phyloP scores from a whole-genome alignment of 2,329 filamentous ascomycete genomes.

The Colletotrichum sojae region DNA sequence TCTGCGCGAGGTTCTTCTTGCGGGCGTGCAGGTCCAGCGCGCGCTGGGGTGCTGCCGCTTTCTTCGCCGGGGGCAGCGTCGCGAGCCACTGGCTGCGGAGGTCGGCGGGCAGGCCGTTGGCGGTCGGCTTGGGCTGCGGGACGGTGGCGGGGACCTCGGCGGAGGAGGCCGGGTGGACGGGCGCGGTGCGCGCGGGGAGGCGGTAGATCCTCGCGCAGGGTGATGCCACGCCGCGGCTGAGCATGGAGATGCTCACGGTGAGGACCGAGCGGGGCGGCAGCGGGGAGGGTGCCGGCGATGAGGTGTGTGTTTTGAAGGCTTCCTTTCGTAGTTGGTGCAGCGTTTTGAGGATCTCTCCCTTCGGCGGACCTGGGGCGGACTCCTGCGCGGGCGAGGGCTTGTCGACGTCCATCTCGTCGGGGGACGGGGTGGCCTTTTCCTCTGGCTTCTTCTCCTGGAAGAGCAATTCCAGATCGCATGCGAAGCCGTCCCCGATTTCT shows the following conservation, averaged over 20 bases:
- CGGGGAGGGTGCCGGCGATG: slow-evolving; percentile 41
- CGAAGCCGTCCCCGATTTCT: slow-evolving; percentile 85
- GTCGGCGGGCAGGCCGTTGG: slow-evolving; percentile 77
- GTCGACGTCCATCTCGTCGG: slow-evolving; percentile 40
- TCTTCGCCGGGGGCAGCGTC: slow-evolving; percentile 55
- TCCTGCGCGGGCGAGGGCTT: slow-evolving; percentile 36
- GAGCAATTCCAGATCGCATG: slow-evolving; percentile 86
- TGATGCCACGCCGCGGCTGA: slow-evolving; percentile 78
- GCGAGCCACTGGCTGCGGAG: slow-evolving; percentile 82
- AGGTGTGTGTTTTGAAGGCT: slow-evolving; percentile 51
- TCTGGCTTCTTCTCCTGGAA: slow-evolving; percentile 55
- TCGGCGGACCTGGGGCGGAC: slow-evolving; percentile 37
- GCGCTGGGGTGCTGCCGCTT: slow-evolving; percentile 44
- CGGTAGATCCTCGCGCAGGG: slow-evolving; percentile 88
- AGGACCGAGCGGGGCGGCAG: slow-evolving; percentile 60
- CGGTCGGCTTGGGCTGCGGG: slow-evolving; percentile 62
- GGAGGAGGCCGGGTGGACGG: slow-evolving; percentile 48
- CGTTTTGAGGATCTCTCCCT: slow-evolving; percentile 31
- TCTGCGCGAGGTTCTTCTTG: slow-evolving; percentile 62
- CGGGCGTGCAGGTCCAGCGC: slow-evolving; percentile 53
- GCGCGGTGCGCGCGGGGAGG: slow-evolving; percentile 68
- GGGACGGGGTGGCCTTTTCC: not conserved
- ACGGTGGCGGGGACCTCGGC: slow-evolving; percentile 64
- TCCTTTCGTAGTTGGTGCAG: slow-evolving; percentile 32
- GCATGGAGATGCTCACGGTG: slow-evolving; percentile 76